phyloP scores from a whole-genome alignment of 2,329 filamentous ascomycete species.

The Stachybotrys elegans region DNA sequence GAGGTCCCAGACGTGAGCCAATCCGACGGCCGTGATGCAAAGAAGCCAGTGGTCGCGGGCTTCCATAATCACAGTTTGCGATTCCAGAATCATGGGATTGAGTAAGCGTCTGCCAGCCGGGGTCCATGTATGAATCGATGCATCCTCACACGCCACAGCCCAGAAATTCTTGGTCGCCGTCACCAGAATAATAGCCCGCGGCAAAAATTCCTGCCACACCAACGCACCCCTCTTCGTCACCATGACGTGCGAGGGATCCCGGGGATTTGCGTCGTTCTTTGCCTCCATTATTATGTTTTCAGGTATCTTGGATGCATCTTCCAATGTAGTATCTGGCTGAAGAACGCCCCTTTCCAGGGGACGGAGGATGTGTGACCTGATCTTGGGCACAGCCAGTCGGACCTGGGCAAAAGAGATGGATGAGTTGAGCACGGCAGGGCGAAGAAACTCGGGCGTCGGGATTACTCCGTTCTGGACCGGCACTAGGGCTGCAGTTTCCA shows the following conservation, averaged over 20 bases:
- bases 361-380: conserved; percentile 76
- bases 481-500: conserved; percentile 68
- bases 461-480: conserved; percentile 55
- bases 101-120: conserved; percentile 82
- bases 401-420: conserved; percentile 77
- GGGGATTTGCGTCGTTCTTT: conserved; percentile 70
- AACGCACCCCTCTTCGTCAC: conserved; percentile 74
- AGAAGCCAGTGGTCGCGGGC: conserved; percentile 85
- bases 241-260: conserved; percentile 79
- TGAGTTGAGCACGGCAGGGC: conserved; percentile 82
- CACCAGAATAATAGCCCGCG: conserved; percentile 78
- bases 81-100: conserved; percentile 81
- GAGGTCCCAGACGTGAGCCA: conserved; percentile 92
- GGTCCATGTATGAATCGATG: conserved; percentile 84
- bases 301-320: conserved; percentile 57
- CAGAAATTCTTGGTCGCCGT: conserved; percentile 90
- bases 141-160: conserved; percentile 90
- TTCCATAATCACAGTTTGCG: conserved; percentile 91
- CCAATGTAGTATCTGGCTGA: conserved; percentile 44
- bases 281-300: conserved; percentile 82
- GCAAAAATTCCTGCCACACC: conserved; percentile 92
- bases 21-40: conserved; percentile 80
- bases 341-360: conserved; percentile 67
- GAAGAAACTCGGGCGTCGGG: conserved; percentile 74
- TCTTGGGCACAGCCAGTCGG: conserved; percentile 79